Percentiles rank a stretch among this genome's conserved stretches.
Conservation (phyloP, 306 rosid species). For the Acacia crassicarpa region DNA sequence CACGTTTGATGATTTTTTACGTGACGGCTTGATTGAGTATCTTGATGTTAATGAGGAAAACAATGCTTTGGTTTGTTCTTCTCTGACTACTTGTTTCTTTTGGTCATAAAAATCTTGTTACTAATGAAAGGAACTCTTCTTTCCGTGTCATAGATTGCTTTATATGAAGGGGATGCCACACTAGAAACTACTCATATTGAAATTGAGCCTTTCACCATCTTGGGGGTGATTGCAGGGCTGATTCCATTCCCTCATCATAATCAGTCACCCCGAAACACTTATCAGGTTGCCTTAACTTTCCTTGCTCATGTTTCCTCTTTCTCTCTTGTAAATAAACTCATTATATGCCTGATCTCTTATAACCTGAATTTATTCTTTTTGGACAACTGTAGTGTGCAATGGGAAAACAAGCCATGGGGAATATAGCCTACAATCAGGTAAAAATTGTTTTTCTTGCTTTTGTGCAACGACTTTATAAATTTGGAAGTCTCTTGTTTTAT, state of each 20-base stretch:
- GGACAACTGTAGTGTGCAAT: constrained; percentile 70
- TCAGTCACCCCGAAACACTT: constrained; percentile 97
- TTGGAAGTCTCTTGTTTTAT: background rate
- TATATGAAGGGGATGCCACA: constrained; percentile 81
- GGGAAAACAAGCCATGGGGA: constrained; percentile 99
- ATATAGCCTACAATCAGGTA: constrained; percentile 91
- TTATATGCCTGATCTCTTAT: background rate
- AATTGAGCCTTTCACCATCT: constrained; percentile 91
- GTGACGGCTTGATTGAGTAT: constrained; percentile 88
- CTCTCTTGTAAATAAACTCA: background rate
- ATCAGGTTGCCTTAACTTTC: constrained; percentile 58
- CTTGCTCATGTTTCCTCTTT: background rate
- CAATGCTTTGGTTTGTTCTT: constrained; percentile 80
- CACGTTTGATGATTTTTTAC: constrained; percentile 80
- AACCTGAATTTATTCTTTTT: constrained; percentile 28
- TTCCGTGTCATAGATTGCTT: constrained; percentile 64
- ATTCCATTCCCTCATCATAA: constrained; percentile 99
- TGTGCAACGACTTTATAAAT: background rate
- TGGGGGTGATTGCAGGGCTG: constrained; percentile 89
- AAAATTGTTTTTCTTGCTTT: constrained; percentile 27
- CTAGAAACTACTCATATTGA: constrained; percentile 77
- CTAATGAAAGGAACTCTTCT: background rate
- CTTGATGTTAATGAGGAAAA: constrained; percentile 97
- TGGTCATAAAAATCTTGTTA: constrained; percentile 16
- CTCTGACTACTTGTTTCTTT: constrained; percentile 11